A percentile compares a stretch with the other conserved stretches of the same genome.
Evolutionary conservation across 129 eudicot genomes (phyloP).

Genomic region (Arctium minus): DNA sequence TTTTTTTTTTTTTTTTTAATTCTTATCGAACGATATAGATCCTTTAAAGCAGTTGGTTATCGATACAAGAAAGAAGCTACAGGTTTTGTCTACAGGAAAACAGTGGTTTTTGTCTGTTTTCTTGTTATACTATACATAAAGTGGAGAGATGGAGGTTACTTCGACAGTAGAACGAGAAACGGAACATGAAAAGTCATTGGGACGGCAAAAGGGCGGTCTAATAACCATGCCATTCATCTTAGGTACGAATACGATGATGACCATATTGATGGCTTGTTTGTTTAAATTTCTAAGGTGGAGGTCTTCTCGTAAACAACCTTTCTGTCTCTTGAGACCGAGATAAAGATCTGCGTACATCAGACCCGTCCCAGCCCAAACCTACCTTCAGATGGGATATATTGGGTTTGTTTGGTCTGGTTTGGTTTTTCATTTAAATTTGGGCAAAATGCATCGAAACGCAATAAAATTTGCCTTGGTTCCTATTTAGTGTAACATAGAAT

Average conservation of each 20-base stretch:
- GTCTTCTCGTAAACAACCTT: neutral
- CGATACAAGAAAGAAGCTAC: neutral
- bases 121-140: neutral
- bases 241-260: conserved; percentile 37
- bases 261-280: neutral
- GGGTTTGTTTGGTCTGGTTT: neutral
- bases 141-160: conserved; percentile 18
- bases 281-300: neutral
- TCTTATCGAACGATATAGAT: neutral
- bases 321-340: neutral
- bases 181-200: conserved; percentile 14
- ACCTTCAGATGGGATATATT: neutral
- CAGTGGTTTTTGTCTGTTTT: neutral
- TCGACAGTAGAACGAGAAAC: neutral
- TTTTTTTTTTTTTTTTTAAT: neutral
- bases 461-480: too few relatives aligned
- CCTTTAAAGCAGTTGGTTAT: neutral
- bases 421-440: neutral
- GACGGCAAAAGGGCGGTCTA: conserved; percentile 56
- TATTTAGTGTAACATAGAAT: too few relatives aligned
- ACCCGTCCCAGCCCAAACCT: neutral
- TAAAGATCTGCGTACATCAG: neutral
- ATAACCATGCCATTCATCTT: conserved; percentile 84
- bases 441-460: too few relatives aligned
- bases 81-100: too few relatives aligned